These are phyloP conservation scores for Pseudopithomyces chartarum DNA, from an alignment of 2,329 filamentous ascomycete genomes.

Conservation along the genomic window DNA sequence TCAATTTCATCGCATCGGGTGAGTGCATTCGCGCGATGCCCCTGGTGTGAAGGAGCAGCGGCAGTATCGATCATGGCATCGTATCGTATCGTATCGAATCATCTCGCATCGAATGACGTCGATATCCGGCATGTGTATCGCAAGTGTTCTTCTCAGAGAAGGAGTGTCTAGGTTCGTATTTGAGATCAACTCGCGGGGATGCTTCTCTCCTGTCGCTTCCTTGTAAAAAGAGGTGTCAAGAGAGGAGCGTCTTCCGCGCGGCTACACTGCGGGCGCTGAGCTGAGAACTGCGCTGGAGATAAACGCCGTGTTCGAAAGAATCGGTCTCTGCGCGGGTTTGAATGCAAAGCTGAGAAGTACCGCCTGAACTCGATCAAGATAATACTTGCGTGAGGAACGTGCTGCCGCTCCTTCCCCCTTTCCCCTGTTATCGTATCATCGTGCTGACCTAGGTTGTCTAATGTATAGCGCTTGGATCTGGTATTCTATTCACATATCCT, in stretches of 20 bases:
- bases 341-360: constrained; percentile 87
- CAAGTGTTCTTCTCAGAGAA: constrained; percentile 20
- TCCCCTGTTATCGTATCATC: constrained; percentile 36
- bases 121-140: constrained; percentile 15
- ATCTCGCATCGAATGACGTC: background rate
- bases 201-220: constrained; percentile 11
- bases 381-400: constrained; percentile 99
- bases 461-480: constrained; percentile 74
- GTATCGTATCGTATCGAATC: constrained; percentile 1
- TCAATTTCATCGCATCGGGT: constrained; percentile 93
- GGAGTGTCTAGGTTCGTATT: constrained; percentile 45
- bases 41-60: constrained; percentile 55
- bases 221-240: constrained; percentile 11
- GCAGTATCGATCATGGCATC: constrained; percentile 62
- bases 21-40: constrained; percentile 61
- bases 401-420: constrained; percentile 75
- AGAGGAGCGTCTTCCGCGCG: constrained; percentile 45
- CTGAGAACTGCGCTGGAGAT: constrained; percentile 33
- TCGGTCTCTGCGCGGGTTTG: constrained; percentile 13
- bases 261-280: constrained; percentile 86
- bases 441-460: constrained; percentile 41
- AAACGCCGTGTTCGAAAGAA: constrained; percentile 10
- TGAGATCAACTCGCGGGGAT: constrained; percentile 43
- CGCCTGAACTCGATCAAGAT: constrained; percentile 97
- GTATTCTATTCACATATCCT: constrained; percentile 82